Evolutionary conservation across 2,329 filamentous ascomycete genomes (phyloP), one percentile per base, ranked within the genome.

Genomic region (Cadophora sp.): DNA sequence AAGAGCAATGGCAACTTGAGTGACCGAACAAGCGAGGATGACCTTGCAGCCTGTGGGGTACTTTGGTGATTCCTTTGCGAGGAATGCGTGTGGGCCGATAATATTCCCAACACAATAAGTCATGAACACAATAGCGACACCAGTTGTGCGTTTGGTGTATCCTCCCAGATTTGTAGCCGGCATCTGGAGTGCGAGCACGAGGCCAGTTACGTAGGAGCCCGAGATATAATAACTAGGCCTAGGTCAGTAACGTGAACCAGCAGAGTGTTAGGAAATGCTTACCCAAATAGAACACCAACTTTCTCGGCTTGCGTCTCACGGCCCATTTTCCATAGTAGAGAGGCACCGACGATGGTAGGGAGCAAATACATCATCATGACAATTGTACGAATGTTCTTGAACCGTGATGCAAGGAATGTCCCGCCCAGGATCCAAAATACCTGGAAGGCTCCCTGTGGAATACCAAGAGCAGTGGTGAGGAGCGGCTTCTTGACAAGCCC

Each of bases 51-150:
- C 85, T 0, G 84, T 86, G 36, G 87, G 87, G 0, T 67, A 64
- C 11, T 80, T 72, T 0, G 83, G 83, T 0, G 82, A 77, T 69
- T 85, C 83, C 0, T 72, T 61, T 0, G 77, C 77, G 60, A 84
- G 83, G 76, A 89, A 90, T 77, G 89, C 89, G 76, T 89, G 89
- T 0, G 88, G 65, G 4, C 65, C 61, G 20, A 61, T 67, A 30
- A 67, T 61, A 41, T 67, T 67, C n/a, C 65, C 62, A 6, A 64
- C 48, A 43, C 65, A 67, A 27, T 67, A 67, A 22, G 61, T 62
- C 61, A 67, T 64, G 41, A 87, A 0, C 78, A 81, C 74, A 51
- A 83, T 72, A 0, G 80, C 81, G 51, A 81, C 82, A 65, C 79
- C 78, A 5, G 80, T 81, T 39, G 81, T 78, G 62, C 82, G 82